Percentiles rank a stretch among this genome's conserved stretches.
These are phyloP conservation scores for Tilletiopsis washingtonensis DNA, from an alignment of 1,284 basidiomycete species.

Conservation along the genomic window DNA sequence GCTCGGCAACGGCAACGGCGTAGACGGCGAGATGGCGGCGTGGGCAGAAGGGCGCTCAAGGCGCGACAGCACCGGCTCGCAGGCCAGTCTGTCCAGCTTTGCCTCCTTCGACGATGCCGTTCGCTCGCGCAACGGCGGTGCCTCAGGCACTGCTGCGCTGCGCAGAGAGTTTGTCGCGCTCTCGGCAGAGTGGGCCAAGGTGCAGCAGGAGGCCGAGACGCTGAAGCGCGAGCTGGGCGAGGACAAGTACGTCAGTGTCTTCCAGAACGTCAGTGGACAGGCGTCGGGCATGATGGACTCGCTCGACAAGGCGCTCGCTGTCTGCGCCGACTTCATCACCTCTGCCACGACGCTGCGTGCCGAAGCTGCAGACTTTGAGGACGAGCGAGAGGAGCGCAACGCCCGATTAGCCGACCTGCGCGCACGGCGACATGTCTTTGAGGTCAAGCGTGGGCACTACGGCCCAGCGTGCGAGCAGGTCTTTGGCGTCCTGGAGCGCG, in stretches of 20 bases:
- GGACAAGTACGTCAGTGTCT: constrained; percentile 91
- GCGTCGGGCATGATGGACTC: constrained; percentile 94
- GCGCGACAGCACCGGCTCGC: not conserved
- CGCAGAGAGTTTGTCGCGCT: constrained; percentile 18
- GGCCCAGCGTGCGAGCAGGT: constrained; percentile 85
- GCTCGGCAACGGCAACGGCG: too few relatives aligned
- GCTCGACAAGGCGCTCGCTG: constrained; percentile 76
- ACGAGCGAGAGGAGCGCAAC: constrained; percentile 7
- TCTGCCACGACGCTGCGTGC: constrained; percentile 9
- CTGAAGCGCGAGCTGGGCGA: constrained; percentile 84
- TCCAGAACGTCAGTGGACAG: constrained; percentile 80
- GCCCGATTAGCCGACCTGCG: constrained; percentile 15
- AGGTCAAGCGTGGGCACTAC: constrained; percentile 61
- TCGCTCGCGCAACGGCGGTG: not conserved
- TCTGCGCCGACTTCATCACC: constrained; percentile 60
- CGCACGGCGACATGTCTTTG: constrained; percentile 19
- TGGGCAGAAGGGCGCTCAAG: too few relatives aligned
- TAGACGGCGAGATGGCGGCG: too few relatives aligned
- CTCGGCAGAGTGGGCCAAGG: constrained; percentile 64
- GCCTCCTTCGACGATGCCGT: not conserved
- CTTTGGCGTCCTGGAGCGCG: constrained; percentile 84
- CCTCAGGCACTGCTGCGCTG: not conserved
- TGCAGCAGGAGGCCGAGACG: constrained; percentile 70
- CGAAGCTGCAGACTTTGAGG: too few relatives aligned
- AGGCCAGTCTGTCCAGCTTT: not conserved